Percentiles rank a stretch among this genome's conserved stretches.
phyloP scores from a whole-genome alignment of 2,329 filamentous ascomycete genomes.

The Sphaerostilbella broomeana region DNA sequence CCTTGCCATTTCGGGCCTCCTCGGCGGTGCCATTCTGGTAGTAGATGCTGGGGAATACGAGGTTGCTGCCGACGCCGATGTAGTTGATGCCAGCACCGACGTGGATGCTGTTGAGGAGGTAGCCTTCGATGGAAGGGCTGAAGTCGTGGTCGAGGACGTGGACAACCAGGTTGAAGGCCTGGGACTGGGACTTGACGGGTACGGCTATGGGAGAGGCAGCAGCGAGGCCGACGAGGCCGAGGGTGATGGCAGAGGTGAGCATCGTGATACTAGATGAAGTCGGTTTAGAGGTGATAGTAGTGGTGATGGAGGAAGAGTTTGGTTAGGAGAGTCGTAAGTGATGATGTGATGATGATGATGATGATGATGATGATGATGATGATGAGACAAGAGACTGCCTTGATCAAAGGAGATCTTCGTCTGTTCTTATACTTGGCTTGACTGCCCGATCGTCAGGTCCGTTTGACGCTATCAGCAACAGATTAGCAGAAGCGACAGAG shows the following conservation, averaged over 20 bases:
- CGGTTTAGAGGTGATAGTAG: not conserved
- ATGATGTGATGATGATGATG: not conserved
- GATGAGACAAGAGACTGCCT: not conserved
- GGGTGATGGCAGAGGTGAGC: conserved; percentile 13
- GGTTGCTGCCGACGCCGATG: conserved; percentile 29
- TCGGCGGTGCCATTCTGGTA: conserved; percentile 42
- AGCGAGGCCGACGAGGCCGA: conserved; percentile 18
- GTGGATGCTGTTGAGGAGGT: conserved; percentile 34
- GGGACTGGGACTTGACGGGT: conserved; percentile 14
- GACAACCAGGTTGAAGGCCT: conserved; percentile 34
- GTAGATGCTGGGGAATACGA: conserved; percentile 29
- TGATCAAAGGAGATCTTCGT: not conserved
- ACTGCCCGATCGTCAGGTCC: conserved; percentile 2
- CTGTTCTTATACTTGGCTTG: conserved; percentile 3
- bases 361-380: conserved; percentile 3
- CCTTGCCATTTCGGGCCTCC: conserved; percentile 21
- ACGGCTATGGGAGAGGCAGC: conserved; percentile 16
- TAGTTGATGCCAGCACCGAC: conserved; percentile 33
- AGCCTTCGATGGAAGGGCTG: conserved; percentile 31
- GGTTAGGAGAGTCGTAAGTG: not conserved
- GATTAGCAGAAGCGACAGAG: no score
- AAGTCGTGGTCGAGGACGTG: conserved; percentile 37
- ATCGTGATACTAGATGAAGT: conserved; percentile 8
- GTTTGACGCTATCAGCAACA: no score
- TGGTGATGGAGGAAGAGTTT: not conserved